Conservation (phyloP, 495 filamentous ascomycete genomes). For the Lasiosphaeriaceae sp. region DNA sequence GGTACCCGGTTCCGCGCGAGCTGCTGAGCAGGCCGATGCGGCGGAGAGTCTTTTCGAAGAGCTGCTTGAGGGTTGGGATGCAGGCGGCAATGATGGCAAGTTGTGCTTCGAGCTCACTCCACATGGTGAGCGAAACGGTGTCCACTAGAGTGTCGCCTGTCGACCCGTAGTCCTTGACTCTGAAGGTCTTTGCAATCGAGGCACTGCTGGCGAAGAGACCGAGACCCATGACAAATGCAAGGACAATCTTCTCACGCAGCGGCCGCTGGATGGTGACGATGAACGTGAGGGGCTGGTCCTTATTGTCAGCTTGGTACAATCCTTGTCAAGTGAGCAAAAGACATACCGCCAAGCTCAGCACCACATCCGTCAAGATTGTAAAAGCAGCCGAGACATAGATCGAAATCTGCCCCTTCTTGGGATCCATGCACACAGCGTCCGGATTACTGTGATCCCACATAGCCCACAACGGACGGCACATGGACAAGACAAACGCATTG, state of each 20-base stretch:
- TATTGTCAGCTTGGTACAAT: neutral
- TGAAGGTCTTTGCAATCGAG: neutral
- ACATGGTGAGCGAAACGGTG: neutral
- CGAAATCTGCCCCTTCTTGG: slow-evolving; percentile 5
- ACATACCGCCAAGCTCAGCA: slow-evolving; percentile 18
- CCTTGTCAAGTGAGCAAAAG: neutral
- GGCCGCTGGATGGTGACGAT: slow-evolving; percentile 23
- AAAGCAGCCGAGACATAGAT: slow-evolving; percentile 25
- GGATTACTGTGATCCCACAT: slow-evolving; percentile 24
- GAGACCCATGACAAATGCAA: neutral
- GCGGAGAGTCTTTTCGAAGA: neutral
- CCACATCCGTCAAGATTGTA: slow-evolving; percentile 28
- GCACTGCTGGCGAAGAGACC: neutral
- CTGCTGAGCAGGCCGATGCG: neutral
- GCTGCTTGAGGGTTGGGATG: slow-evolving; percentile 1
- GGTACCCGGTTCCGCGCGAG: too few species aligned
- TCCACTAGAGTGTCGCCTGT: neutral
- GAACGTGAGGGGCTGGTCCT: slow-evolving; percentile 27
- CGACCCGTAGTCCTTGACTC: neutral
- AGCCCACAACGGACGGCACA: slow-evolving; percentile 25
- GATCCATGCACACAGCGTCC: slow-evolving; percentile 19
- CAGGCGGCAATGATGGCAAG: slow-evolving; percentile 3
- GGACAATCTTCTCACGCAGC: neutral
- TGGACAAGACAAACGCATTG: slow-evolving; percentile 21
- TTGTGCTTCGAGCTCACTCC: slow-evolving; percentile 3